Conservation (phyloP, 192 early-diverging fungal genomes). For the Umbelopsis ramanniana region DNA sequence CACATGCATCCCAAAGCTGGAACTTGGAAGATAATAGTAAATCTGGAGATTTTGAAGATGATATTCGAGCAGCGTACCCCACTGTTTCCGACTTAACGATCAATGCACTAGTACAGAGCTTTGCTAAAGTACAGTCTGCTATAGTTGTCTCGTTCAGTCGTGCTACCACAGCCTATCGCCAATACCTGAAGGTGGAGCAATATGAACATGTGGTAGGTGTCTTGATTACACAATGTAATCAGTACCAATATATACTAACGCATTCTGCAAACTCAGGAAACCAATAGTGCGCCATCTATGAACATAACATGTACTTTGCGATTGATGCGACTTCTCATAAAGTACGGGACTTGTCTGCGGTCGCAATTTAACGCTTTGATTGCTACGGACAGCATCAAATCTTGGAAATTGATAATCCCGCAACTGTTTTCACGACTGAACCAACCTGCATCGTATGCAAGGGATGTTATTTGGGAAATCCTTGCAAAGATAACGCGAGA, state of each 20-base stretch:
- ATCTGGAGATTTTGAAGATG: neutral
- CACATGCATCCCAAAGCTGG: conserved; percentile 4
- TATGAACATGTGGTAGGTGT: neutral
- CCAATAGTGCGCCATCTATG: conserved; percentile 25
- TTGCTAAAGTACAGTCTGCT: neutral
- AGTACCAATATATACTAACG: neutral
- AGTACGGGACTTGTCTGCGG: conserved; percentile 60
- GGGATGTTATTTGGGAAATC: conserved; percentile 54
- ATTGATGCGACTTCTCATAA: conserved; percentile 64
- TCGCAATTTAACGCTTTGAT: conserved; percentile 47
- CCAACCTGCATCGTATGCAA: conserved; percentile 63
- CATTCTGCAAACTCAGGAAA: neutral
- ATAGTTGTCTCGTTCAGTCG: neutral
- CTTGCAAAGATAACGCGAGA: conserved; percentile 61
- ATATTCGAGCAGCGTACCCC: neutral
- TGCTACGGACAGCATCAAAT: conserved; percentile 39
- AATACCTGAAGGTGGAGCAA: neutral
- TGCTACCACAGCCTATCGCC: conserved; percentile 2
- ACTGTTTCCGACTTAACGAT: neutral
- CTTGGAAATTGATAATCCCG: conserved; percentile 73
- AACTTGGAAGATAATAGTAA: neutral
- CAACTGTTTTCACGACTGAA: conserved; percentile 76
- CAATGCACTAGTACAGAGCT: neutral
- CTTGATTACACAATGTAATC: neutral
- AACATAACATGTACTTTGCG: conserved; percentile 64